Percentiles rank a stretch among this genome's conserved stretches.
Evolutionary conservation across 2,329 filamentous ascomycete species (phyloP).

Genomic region (Aspergillus sp.): DNA sequence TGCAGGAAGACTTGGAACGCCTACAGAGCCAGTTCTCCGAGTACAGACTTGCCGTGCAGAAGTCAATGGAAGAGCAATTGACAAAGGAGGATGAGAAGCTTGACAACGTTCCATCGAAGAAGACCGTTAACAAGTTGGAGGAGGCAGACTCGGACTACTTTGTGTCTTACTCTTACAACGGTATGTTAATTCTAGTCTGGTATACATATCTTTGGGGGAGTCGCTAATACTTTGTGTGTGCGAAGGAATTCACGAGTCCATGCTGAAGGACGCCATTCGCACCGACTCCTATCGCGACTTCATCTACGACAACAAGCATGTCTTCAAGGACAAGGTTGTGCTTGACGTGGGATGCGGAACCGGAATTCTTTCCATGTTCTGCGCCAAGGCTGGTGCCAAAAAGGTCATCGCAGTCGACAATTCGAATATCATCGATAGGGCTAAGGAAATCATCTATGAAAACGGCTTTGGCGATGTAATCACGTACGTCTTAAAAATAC

Average conservation of each 20-base stretch:
- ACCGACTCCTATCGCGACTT: conserved; percentile 94
- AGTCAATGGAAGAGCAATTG: conserved; percentile 63
- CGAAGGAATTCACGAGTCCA: conserved; percentile 87
- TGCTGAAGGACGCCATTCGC: conserved; percentile 85
- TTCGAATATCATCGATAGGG: conserved; percentile 82
- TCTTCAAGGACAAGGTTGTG: conserved; percentile 81
- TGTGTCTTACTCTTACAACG: conserved; percentile 63
- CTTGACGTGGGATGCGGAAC: conserved; percentile 86
- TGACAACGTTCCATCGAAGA: conserved; percentile 20
- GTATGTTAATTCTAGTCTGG: conserved; percentile 37
- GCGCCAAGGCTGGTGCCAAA: conserved; percentile 80
- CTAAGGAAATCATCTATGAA: conserved; percentile 75
- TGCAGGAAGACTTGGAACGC: conserved; percentile 58
- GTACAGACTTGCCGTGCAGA: conserved; percentile 61
- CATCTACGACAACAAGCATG: conserved; percentile 82
- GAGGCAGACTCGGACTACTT: conserved; percentile 60
- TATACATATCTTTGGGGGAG: too few species aligned
- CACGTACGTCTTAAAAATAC: conserved; percentile 42
- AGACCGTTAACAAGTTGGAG: conserved; percentile 29
- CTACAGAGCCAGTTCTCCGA: conserved; percentile 59
- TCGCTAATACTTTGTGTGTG: neutral
- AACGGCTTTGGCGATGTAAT: conserved; percentile 72
- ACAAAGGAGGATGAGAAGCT: conserved; percentile 49
- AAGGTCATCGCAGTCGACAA: conserved; percentile 89
- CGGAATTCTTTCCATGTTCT: conserved; percentile 91